Base-by-base conservation (phyloP, 1,139 yeast species). In the Meyerozyma elateridarum region DNA sequence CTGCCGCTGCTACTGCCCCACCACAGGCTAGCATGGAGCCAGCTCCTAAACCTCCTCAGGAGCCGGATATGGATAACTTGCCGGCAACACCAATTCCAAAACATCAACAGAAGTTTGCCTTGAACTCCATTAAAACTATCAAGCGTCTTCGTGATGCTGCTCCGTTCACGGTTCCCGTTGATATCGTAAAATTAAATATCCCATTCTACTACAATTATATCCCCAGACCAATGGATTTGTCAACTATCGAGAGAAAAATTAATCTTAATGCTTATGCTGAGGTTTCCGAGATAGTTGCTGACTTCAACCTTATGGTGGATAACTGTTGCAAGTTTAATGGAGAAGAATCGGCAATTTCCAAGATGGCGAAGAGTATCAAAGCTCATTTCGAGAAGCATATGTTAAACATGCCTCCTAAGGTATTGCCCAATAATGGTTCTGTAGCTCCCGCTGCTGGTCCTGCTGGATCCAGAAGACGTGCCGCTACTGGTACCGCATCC, bases 381-480 rank as follows among this genome's bases (percentile, higher is more conserved):
- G 91, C 93, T 2, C 83, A 91, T 46, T 93, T 91, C 54, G 95
- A 85, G 54, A 88, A 89, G 49, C 96, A 91, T 56, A 79, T 88
- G 81, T 70, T 84, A 40, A 85, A 88, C 56, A 81, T 89, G 78
- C 98, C 99, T 4, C 76, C 89, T 3, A 79, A 72, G 45, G 87
- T 84, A 9, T 63, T 74, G 32, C 76, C 83, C 1, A 52, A 51
- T 3, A 40, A 39, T 29, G 42, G 45, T 1, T 39, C 54, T 0
- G 31, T 37, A 6, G 31, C 44, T 16, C 42, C 18, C 31, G 60
- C 59, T 28, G 25, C 66, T 55, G 38, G 73, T 73, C 41, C 71
- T 15, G 48, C 47, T 11, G 43, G 42, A 20, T 42, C 62, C 1
- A 51, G 58, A 35, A 51, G 95, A 50, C 71, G 94, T 36, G 87